Conservation (phyloP, 2,329 filamentous ascomycete genomes). For the Bipolaris victoriae region DNA sequence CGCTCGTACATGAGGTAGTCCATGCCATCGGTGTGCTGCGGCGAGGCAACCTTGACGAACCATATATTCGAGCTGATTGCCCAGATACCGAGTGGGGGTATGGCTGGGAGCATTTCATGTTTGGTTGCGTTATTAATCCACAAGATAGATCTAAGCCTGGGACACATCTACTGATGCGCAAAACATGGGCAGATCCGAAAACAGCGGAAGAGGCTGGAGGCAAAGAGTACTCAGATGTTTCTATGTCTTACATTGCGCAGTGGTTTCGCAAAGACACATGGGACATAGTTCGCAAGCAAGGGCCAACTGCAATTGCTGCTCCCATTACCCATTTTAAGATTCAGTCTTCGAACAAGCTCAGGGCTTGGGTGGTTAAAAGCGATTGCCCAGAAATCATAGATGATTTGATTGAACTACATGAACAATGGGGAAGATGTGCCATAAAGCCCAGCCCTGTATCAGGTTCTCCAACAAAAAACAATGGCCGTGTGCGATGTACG, state of each 20-base stretch:
- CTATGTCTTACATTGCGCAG: constrained; percentile 43
- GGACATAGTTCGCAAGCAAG: constrained; percentile 27
- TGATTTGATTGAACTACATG: constrained; percentile 21
- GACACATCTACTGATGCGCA: constrained; percentile 37
- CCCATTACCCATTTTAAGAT: constrained; percentile 37
- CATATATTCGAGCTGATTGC: constrained; percentile 31
- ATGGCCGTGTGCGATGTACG: not conserved
- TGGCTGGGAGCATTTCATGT: constrained; percentile 48
- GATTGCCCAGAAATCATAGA: constrained; percentile 18
- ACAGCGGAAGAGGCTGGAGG: constrained; percentile 25
- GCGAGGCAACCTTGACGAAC: constrained; percentile 37
- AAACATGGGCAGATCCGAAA: constrained; percentile 33
- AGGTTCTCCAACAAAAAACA: not conserved
- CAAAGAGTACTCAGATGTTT: constrained; percentile 39
- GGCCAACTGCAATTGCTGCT: constrained; percentile 27
- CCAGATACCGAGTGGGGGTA: constrained; percentile 42
- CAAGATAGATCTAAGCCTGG: constrained; percentile 26
- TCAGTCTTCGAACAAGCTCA: constrained; percentile 16
- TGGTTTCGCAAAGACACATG: constrained; percentile 48
- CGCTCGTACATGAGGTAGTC: constrained; percentile 43
- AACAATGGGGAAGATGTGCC: constrained; percentile 8
- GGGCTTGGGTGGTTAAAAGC: constrained; percentile 29
- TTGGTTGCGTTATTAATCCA: constrained; percentile 43
- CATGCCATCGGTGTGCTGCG: constrained; percentile 45
- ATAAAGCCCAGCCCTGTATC: not conserved